Percentiles rank a stretch among this genome's conserved stretches.
These are phyloP conservation scores for Ciborinia camelliae DNA, from an alignment of 2,329 filamentous ascomycete genomes.

Conservation along the genomic window DNA sequence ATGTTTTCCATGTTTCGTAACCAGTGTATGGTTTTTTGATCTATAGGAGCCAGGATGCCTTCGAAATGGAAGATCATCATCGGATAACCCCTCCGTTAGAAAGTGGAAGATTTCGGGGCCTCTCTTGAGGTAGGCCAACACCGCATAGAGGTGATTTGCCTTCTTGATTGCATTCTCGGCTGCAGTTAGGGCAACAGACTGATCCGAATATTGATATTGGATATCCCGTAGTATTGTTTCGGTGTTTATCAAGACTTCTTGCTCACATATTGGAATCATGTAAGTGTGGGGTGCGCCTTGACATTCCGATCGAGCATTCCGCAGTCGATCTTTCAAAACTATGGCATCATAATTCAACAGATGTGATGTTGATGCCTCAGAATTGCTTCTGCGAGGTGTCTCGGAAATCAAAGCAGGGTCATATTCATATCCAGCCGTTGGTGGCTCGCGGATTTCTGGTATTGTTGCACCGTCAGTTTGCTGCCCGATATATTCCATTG, in stretches of 20 bases:
- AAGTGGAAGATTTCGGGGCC: constrained; percentile 21
- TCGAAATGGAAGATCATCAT: constrained; percentile 24
- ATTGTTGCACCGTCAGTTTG: no score
- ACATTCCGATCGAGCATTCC: constrained; percentile 22
- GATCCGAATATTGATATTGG: constrained; percentile 15
- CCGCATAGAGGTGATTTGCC: constrained; percentile 23
- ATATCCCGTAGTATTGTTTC: constrained; percentile 19
- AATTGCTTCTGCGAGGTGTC: no score
- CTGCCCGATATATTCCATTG: no score
- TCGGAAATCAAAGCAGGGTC: no score
- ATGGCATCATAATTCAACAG: no score
- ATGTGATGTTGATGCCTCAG: no score
- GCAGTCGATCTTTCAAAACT: constrained; percentile 17
- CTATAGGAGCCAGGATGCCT: constrained; percentile 7
- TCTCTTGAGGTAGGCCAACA: constrained; percentile 23
- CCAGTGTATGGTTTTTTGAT: constrained; percentile 2
- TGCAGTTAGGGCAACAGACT: neutral
- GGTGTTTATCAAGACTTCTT: constrained; percentile 22
- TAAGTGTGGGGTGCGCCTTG: constrained; percentile 16
- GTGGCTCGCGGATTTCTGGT: no score
- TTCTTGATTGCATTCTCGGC: constrained; percentile 18
- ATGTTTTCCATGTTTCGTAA: neutral
- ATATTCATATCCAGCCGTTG: no score
- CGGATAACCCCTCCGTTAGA: constrained; percentile 24
- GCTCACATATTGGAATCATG: constrained; percentile 22